A percentile compares a stretch with the other conserved stretches of the same genome.
These are phyloP conservation scores for Trametes coccinea DNA, from an alignment of 768 basidiomycete species.

Conservation along the genomic window DNA sequence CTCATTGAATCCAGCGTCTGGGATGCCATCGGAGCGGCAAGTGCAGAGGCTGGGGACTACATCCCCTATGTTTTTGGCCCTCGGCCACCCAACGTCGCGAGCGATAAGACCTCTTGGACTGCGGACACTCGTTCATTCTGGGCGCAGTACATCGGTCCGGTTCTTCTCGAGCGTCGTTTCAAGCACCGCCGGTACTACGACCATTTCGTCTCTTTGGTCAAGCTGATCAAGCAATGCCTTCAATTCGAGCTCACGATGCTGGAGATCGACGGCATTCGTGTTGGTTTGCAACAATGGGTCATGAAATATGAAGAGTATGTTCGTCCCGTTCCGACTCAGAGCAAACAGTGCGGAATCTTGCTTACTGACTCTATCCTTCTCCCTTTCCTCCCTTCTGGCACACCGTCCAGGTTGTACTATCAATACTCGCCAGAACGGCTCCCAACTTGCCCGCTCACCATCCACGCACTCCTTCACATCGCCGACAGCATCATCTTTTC, in stretches of 20 bases:
- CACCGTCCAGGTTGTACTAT: constrained; percentile 30
- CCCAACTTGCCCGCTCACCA: constrained; percentile 33
- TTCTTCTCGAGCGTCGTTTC: constrained; percentile 39
- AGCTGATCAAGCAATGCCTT: constrained; percentile 39
- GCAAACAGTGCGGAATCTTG: too few relatives aligned
- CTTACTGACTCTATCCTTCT: too few relatives aligned
- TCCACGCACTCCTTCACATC: constrained; percentile 37
- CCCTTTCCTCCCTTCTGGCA: too few relatives aligned
- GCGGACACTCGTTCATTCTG: constrained; percentile 45
- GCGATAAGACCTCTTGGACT: constrained; percentile 30
- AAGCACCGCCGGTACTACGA: constrained; percentile 36
- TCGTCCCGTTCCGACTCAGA: too few relatives aligned
- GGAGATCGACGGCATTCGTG: constrained; percentile 31
- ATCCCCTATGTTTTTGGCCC: constrained; percentile 43
- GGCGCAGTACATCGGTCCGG: constrained; percentile 40
- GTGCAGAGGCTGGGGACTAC: constrained; percentile 33
- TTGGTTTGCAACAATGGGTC: constrained; percentile 41
- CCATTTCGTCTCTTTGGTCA: constrained; percentile 44
- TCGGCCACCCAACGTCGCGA: constrained; percentile 36
- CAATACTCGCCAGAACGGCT: constrained; percentile 28
- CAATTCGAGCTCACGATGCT: constrained; percentile 35
- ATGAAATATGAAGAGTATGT: constrained; percentile 40
- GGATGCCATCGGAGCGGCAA: constrained; percentile 41
- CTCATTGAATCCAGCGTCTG: constrained; percentile 34
- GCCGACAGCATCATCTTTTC: constrained; percentile 28